These are phyloP conservation scores for Cryptococcus depauperatus DNA, from an alignment of 1,284 basidiomycete species.

Conservation along the genomic window DNA sequence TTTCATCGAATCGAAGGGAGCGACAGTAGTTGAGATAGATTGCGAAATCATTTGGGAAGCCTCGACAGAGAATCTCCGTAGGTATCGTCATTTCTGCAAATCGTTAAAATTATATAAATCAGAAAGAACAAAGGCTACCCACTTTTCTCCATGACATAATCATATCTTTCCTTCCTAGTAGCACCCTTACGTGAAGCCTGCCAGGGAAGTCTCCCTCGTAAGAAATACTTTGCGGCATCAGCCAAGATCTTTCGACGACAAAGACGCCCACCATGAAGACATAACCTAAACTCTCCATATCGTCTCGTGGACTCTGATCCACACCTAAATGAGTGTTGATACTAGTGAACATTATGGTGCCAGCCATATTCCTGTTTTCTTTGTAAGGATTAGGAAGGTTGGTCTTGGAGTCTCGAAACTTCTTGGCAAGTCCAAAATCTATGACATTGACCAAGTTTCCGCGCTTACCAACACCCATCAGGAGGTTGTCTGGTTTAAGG, in stretches of 20 bases:
- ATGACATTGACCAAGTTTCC: slow-evolving; percentile 99
- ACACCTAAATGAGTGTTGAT: slow-evolving; percentile 94
- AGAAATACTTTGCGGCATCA: slow-evolving; percentile 62
- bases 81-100: slow-evolving; percentile 86
- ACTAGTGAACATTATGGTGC: slow-evolving; percentile 99
- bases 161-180: slow-evolving; percentile 98
- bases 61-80: slow-evolving; percentile 88
- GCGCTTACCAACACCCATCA: slow-evolving; percentile 99
- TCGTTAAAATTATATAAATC: neutral
- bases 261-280: slow-evolving; percentile 61
- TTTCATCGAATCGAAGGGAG: slow-evolving; percentile 94
- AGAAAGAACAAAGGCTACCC: too few species aligned
- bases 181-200: slow-evolving; percentile 96
- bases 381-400: slow-evolving; percentile 98
- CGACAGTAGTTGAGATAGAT: slow-evolving; percentile 97
- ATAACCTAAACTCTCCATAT: slow-evolving; percentile 91
- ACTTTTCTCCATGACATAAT: slow-evolving; percentile 84
- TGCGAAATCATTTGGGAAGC: slow-evolving; percentile 94
- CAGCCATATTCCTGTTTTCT: slow-evolving; percentile 98
- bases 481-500: slow-evolving; percentile 99
- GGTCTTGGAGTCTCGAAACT: slow-evolving; percentile 98
- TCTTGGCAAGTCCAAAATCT: slow-evolving; percentile 98
- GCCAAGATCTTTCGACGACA: neutral
- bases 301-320: slow-evolving; percentile 91
- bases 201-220: slow-evolving; percentile 91